Percentiles rank a stretch among this genome's conserved stretches.
Evolutionary conservation across 2,329 filamentous ascomycete genomes (phyloP).

Genomic region (Nannizzia gypsea): DNA sequence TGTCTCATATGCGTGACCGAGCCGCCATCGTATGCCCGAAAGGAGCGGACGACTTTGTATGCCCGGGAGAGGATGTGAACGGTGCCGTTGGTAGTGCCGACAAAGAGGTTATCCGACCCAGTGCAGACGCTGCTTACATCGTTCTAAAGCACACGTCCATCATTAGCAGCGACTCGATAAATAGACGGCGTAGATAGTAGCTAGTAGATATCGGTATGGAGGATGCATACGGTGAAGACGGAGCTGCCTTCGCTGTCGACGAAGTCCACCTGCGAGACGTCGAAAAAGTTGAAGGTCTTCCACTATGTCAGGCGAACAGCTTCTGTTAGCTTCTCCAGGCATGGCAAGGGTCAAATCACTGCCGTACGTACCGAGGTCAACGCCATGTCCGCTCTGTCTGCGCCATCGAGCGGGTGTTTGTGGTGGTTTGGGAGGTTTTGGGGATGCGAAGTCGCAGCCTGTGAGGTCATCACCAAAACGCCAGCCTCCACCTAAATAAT

Average conservation of each 20-base stretch:
- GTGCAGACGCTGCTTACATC: slow-evolving; percentile 75
- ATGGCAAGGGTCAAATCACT: background rate
- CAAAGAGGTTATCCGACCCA: slow-evolving; percentile 77
- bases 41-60: slow-evolving; percentile 78
- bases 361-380: slow-evolving; percentile 29
- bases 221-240: slow-evolving; percentile 58
- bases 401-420: slow-evolving; percentile 20
- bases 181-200: background rate
- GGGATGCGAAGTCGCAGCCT: background rate
- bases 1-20: slow-evolving; percentile 87
- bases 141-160: slow-evolving; percentile 27
- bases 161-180: background rate
- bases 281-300: slow-evolving; percentile 99
- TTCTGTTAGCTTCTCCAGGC: background rate
- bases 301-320: slow-evolving; percentile 47
- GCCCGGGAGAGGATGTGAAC: slow-evolving; percentile 77
- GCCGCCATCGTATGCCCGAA: slow-evolving; percentile 66
- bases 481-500: background rate
- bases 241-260: slow-evolving; percentile 67
- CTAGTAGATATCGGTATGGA: background rate
- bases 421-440: background rate
- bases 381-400: slow-evolving; percentile 29
- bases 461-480: background rate
- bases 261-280: slow-evolving; percentile 72
- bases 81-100: slow-evolving; percentile 72